Percentiles rank a stretch among this genome's conserved stretches.
phyloP scores from a whole-genome alignment of 306 rosid genomes.

The Prunus armeniaca region DNA sequence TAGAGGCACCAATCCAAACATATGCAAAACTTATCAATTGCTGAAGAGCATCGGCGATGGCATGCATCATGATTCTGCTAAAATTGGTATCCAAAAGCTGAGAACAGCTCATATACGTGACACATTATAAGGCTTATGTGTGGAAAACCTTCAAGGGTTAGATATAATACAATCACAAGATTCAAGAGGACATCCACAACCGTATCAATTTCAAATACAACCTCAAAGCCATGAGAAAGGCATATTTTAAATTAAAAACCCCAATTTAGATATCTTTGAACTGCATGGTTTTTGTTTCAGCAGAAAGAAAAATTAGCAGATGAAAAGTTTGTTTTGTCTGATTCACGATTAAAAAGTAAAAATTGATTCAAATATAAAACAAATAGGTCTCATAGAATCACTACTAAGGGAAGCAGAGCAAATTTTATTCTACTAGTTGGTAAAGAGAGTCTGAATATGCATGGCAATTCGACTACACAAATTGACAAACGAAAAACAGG shows the following conservation, averaged over 20 bases:
- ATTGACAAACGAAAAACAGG: slow-evolving; percentile 20
- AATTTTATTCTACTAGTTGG: neutral
- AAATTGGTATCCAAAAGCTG: neutral
- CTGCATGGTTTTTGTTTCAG: neutral
- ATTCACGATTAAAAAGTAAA: neutral
- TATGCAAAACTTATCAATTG: neutral
- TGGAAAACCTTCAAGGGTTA: no score
- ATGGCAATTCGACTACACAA: slow-evolving; percentile 19
- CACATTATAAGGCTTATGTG: neutral
- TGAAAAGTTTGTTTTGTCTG: neutral
- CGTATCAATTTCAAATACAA: neutral
- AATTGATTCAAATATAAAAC: neutral
- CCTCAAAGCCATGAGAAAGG: neutral
- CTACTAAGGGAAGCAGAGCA: neutral
- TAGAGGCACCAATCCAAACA: neutral
- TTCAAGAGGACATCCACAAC: neutral
- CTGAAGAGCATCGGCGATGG: neutral
- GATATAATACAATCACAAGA: neutral
- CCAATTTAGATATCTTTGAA: neutral
- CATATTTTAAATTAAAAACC: neutral
- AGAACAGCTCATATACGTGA: neutral
- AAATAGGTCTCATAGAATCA: neutral
- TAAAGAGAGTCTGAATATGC: neutral
- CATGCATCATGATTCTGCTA: neutral
- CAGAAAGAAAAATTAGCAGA: neutral